phyloP scores from a whole-genome alignment of 2,329 filamentous ascomycete species.

The Colletotrichum nymphaeae region DNA sequence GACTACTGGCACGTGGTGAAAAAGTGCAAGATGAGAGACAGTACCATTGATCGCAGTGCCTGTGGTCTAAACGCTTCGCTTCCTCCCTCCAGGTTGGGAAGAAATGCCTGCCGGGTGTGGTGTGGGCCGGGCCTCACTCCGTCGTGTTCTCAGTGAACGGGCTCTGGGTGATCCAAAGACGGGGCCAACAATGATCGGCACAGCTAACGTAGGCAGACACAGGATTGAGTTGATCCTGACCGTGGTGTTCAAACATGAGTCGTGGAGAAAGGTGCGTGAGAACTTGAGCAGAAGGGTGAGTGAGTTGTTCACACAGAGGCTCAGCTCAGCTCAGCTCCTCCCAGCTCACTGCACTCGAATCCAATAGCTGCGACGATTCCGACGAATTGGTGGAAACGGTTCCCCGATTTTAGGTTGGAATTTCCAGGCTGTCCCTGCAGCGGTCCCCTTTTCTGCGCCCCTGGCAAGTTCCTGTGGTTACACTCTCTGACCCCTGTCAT shows the following conservation, averaged over 20 bases:
- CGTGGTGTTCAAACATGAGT: not conserved
- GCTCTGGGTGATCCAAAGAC: not conserved
- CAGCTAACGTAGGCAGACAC: not conserved
- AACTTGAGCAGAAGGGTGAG: too few relatives aligned
- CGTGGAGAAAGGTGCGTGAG: too few relatives aligned
- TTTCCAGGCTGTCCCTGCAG: not conserved
- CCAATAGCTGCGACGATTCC: not conserved
- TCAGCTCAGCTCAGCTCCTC: not conserved
- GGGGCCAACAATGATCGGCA: conserved; percentile 16
- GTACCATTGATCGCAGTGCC: not conserved
- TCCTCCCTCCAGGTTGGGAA: not conserved
- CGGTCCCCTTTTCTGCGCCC: not conserved
- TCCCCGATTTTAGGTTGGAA: not conserved
- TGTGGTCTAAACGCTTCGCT: not conserved
- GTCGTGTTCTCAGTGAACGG: not conserved
- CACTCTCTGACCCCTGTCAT: not conserved
- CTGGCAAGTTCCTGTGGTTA: not conserved
- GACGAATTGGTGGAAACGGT: not conserved
- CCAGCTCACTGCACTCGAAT: not conserved
- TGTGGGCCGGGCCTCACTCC: not conserved
- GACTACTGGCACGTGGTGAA: not conserved
- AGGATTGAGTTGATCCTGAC: not conserved
- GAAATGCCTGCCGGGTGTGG: not conserved
- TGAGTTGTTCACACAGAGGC: not conserved
- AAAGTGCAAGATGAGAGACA: not conserved